These are phyloP conservation scores for Pichia insulana DNA, from an alignment of 805 yeast species.

Conservation along the genomic window DNA sequence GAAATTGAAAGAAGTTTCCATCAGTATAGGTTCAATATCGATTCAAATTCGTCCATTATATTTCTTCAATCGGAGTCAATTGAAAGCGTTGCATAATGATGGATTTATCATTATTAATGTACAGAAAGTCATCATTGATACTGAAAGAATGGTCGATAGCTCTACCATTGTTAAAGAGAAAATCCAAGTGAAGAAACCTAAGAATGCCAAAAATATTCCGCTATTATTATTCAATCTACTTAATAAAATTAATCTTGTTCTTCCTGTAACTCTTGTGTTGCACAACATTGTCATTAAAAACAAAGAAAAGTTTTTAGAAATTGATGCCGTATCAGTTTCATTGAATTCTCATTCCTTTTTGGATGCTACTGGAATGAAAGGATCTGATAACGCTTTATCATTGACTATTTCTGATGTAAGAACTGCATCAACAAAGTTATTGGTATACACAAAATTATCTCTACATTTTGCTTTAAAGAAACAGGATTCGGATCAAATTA, in stretches of 20 bases:
- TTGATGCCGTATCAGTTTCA: slow-evolving; percentile 13
- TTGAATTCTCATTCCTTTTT: slow-evolving; percentile 2
- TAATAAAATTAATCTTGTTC: slow-evolving; percentile 6
- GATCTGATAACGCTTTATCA: no score
- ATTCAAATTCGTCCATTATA: slow-evolving; percentile 16
- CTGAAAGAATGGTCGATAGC: not conserved
- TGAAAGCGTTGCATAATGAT: slow-evolving; percentile 13
- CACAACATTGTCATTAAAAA: slow-evolving; percentile 8
- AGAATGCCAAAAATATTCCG: not conserved
- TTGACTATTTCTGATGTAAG: no score
- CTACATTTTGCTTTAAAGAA: no score
- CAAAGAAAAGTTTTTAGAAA: slow-evolving; percentile 1
- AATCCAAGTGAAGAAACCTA: not conserved
- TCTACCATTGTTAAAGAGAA: not conserved
- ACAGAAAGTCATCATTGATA: slow-evolving; percentile 5
- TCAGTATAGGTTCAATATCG: slow-evolving; percentile 13
- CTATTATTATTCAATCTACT: not conserved
- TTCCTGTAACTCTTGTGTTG: slow-evolving; percentile 12
- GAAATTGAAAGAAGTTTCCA: slow-evolving; percentile 3
- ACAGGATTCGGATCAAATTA: not conserved
- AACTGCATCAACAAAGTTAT: no score
- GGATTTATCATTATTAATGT: slow-evolving; percentile 13
- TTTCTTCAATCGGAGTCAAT: slow-evolving; percentile 9
- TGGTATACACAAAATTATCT: no score
- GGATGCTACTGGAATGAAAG: no score